These are phyloP conservation scores for Cutaneotrichosporon spelunceum DNA, from an alignment of 1,284 basidiomycete genomes.

Conservation along the genomic window DNA sequence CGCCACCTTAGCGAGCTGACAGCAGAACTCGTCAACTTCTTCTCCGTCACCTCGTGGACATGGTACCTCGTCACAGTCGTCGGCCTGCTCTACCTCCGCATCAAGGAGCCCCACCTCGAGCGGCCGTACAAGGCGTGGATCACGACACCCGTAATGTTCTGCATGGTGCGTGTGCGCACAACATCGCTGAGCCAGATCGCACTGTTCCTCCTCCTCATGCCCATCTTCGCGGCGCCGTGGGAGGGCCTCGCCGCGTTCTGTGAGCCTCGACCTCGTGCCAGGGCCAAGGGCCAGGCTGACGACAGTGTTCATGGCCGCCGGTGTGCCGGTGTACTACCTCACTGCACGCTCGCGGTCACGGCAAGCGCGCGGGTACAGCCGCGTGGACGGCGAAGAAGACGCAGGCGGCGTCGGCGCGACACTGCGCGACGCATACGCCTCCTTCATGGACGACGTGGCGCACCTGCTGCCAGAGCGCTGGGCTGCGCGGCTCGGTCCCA, in stretches of 20 bases:
- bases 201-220: slow-evolving; percentile 90
- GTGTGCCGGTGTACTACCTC: slow-evolving; percentile 79
- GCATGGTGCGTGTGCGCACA: slow-evolving; percentile 60
- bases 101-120: slow-evolving; percentile 86
- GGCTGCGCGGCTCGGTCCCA: background rate
- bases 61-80: slow-evolving; percentile 89
- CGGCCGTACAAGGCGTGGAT: slow-evolving; percentile 91
- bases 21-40: slow-evolving; percentile 68
- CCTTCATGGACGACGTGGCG: slow-evolving; percentile 32
- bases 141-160: slow-evolving; percentile 84
- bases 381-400: slow-evolving; percentile 13
- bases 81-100: slow-evolving; percentile 78
- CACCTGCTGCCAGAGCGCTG: slow-evolving; percentile 18
- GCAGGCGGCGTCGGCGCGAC: slow-evolving; percentile 18
- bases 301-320: slow-evolving; percentile 55
- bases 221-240: slow-evolving; percentile 84
- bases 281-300: too few relatives aligned
- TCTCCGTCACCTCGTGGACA: slow-evolving; percentile 62
- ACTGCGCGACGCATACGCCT: slow-evolving; percentile 32
- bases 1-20: slow-evolving; percentile 2
- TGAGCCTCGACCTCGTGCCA: too few relatives aligned
- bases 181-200: slow-evolving; percentile 60
- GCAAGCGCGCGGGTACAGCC: slow-evolving; percentile 15
- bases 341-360: slow-evolving; percentile 54
- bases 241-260: slow-evolving; percentile 82